Conservation (phyloP, 345 rosid genomes). For the Durio zibethinus region DNA sequence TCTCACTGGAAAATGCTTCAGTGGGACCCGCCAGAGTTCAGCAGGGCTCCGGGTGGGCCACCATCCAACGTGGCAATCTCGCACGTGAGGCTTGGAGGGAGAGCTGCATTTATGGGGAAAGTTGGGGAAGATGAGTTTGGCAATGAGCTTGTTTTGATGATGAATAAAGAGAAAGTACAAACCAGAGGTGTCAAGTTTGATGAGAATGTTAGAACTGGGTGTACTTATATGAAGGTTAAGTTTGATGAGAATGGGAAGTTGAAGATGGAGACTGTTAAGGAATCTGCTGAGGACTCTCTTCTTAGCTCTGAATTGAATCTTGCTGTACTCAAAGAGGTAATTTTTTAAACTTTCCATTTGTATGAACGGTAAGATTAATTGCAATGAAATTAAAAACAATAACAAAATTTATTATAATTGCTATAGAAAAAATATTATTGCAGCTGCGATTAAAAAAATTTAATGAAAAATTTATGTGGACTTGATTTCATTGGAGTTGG, state of each 20-base stretch:
- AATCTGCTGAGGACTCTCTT: conserved; percentile 77
- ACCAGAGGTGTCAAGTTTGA: conserved; percentile 76
- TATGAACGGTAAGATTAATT: no score
- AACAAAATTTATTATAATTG: no score
- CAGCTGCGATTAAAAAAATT: no score
- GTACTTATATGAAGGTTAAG: conserved; percentile 57
- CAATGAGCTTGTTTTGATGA: conserved; percentile 61
- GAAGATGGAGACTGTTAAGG: conserved; percentile 62
- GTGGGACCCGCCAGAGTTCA: conserved; percentile 94
- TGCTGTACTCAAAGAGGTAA: conserved; percentile 86
- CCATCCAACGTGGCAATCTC: conserved; percentile 84
- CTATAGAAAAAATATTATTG: no score
- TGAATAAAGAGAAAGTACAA: conserved; percentile 87
- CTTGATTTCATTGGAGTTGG: no score
- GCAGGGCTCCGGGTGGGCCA: conserved; percentile 80
- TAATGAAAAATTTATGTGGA: no score
- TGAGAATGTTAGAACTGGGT: conserved; percentile 53
- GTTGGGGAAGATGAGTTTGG: conserved; percentile 76
- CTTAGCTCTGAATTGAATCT: conserved; percentile 63
- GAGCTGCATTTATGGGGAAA: conserved; percentile 95
- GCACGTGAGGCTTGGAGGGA: conserved; percentile 78
- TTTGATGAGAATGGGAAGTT: conserved; percentile 70
- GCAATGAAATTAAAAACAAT: no score
- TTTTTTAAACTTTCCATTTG: not conserved
- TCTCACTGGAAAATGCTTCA: conserved; percentile 93